Evolutionary conservation across 139 green algal genomes (phyloP).

Genomic region (Auxenochlorella pyrenoidosa): DNA sequence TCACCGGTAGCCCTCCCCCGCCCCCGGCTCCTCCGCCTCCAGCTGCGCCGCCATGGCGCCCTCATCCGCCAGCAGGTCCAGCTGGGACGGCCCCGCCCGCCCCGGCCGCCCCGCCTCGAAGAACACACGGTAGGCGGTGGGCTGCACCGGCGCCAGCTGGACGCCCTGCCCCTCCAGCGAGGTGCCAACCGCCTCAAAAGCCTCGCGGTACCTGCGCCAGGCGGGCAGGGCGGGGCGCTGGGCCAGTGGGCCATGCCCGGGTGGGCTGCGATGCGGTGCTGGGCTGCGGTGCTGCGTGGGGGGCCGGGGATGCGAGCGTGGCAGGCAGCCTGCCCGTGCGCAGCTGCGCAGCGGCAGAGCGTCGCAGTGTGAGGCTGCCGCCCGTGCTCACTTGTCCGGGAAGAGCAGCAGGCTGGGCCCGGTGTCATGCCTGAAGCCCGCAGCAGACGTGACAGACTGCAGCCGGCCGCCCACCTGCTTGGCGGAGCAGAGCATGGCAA

Average conservation of each 20-base stretch:
- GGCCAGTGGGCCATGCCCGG: no score
- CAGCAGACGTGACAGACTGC: slow-evolving; percentile 42
- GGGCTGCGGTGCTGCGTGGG: background rate
- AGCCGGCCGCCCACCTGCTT: slow-evolving; percentile 57
- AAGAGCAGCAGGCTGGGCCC: slow-evolving; percentile 85
- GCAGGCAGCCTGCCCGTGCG: no score
- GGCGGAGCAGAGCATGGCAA: background rate
- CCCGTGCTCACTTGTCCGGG: slow-evolving; percentile 60
- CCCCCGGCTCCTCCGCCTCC: slow-evolving; percentile 76
- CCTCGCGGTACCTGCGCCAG: slow-evolving; percentile 34
- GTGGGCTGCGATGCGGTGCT: background rate
- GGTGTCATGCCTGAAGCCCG: slow-evolving; percentile 79
- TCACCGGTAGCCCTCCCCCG: slow-evolving; percentile 58
- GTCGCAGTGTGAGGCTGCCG: background rate
- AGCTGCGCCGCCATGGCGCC: slow-evolving; percentile 81
- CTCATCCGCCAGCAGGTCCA: slow-evolving; percentile 87
- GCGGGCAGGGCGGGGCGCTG: background rate
- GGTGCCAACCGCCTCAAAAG: slow-evolving; percentile 72
- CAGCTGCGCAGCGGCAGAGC: no score
- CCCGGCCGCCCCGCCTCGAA: slow-evolving; percentile 52
- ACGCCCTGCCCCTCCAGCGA: slow-evolving; percentile 56
- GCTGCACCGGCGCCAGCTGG: slow-evolving; percentile 49
- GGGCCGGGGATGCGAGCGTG: no score
- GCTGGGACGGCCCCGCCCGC: slow-evolving; percentile 3
- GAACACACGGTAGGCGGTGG: slow-evolving; percentile 83